Percentiles rank a stretch among this genome's conserved stretches.
Evolutionary conservation across 441 rosid genomes (phyloP).

Genomic region (Pelargonium citronellum): DNA sequence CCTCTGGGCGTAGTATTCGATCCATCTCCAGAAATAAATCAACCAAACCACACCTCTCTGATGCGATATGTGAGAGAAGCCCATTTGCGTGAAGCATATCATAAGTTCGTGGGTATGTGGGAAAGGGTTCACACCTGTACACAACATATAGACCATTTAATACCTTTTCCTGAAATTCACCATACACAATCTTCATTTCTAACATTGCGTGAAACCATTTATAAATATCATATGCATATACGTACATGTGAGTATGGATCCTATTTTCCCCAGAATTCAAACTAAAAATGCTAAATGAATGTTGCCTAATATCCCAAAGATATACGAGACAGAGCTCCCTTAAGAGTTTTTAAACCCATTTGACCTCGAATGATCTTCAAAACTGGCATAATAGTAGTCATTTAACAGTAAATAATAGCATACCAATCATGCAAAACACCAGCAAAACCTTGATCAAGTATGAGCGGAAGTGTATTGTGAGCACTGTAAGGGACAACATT

Average conservation of each 20-base stretch:
- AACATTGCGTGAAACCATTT: too few species aligned
- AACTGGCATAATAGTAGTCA: not conserved
- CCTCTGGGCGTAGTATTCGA: conserved; percentile 94
- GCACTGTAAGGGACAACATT: conserved; percentile 5
- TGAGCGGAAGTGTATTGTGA: conserved; percentile 74
- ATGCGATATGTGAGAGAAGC: conserved; percentile 61
- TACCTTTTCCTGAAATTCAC: not conserved
- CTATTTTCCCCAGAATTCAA: too few species aligned
- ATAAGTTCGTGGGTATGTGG: conserved; percentile 93
- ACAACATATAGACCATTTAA: not conserved
- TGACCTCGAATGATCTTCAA: not conserved
- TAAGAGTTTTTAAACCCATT: not conserved
- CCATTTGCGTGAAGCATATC: conserved; percentile 94
- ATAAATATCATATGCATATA: too few species aligned
- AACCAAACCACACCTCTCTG: conserved; percentile 64
- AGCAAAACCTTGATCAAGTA: conserved; percentile 77
- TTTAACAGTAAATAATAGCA: conserved; percentile 21
- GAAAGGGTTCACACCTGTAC: conserved; percentile 93
- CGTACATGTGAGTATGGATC: too few species aligned
- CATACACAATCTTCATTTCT: not conserved
- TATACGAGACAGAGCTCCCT: not conserved
- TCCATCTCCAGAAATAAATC: conserved; percentile 88
- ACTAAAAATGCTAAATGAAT: too few species aligned
- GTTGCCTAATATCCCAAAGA: not conserved
- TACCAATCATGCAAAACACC: conserved; percentile 96